Percentiles rank a stretch among this genome's conserved stretches.
Evolutionary conservation across 371 early-diverging fungal species (phyloP).

Genomic region (Mortierella sp.): DNA sequence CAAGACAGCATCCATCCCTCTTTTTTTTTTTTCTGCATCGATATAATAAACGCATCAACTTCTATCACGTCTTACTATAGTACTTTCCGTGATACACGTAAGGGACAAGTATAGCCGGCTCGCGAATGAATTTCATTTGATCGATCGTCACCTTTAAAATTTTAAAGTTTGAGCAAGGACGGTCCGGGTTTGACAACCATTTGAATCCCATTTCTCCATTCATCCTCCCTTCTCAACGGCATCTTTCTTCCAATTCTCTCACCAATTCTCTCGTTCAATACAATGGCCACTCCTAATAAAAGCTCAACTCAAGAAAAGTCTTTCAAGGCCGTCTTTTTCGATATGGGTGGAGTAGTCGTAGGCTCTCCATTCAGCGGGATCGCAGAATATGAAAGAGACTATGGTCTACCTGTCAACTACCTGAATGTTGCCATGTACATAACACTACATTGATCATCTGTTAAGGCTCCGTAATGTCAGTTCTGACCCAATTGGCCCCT

Average conservation of each 20-base stretch:
- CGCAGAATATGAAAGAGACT: conserved; percentile 71
- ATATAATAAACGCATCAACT: background rate
- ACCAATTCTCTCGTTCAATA: background rate
- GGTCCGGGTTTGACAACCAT: background rate
- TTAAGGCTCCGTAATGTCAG: background rate
- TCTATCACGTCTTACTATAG: background rate
- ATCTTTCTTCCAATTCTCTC: background rate
- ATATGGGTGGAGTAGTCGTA: conserved; percentile 88
- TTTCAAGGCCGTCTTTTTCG: conserved; percentile 78
- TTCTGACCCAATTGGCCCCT: too few species aligned
- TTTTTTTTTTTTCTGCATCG: too few species aligned
- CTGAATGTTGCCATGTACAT: conserved; percentile 84
- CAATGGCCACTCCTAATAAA: background rate
- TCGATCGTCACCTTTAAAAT: background rate
- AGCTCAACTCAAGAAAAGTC: background rate
- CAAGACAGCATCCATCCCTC: background rate
- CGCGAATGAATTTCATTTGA: background rate
- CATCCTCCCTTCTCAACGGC: too few species aligned
- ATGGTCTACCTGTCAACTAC: conserved; percentile 82
- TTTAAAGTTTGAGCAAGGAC: background rate
- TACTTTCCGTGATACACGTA: background rate
- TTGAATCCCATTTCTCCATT: background rate
- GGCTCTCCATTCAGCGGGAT: conserved; percentile 87
- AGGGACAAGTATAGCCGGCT: background rate
- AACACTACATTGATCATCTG: background rate